Evolutionary conservation across 345 rosid species (phyloP).

Genomic region (Heritiera littoralis): DNA sequence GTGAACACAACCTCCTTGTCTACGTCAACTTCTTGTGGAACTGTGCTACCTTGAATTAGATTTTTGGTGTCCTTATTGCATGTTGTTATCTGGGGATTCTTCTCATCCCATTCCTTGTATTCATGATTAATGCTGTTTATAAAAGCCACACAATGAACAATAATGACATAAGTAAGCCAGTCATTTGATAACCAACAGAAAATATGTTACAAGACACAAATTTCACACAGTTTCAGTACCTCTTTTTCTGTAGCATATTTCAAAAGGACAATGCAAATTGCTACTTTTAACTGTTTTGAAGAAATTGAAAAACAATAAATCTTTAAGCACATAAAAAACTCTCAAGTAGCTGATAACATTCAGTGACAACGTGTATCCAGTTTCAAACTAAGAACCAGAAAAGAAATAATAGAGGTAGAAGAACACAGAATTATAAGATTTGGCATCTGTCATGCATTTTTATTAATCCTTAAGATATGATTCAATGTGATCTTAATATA

Average conservation of each 20-base stretch:
- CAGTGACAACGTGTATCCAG: neutral
- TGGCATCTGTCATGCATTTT: too few species aligned
- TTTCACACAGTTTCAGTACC: neutral
- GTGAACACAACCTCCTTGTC: slow-evolving; percentile 83
- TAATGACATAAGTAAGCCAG: neutral
- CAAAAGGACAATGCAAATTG: neutral
- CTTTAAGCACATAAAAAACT: neutral
- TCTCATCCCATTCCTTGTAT: slow-evolving; percentile 85
- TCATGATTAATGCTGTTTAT: slow-evolving; percentile 79
- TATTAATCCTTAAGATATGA: too few species aligned
- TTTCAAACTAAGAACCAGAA: neutral
- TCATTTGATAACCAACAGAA: neutral
- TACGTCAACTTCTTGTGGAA: slow-evolving; percentile 82
- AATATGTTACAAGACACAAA: neutral
- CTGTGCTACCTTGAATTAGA: slow-evolving; percentile 79
- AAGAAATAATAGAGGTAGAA: too few species aligned
- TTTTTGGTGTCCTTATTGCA: slow-evolving; percentile 89
- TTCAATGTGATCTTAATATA: too few species aligned
- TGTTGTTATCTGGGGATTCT: slow-evolving; percentile 77
- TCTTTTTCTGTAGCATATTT: neutral
- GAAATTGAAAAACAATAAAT: neutral
- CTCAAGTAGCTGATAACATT: neutral
- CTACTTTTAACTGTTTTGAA: neutral
- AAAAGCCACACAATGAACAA: slow-evolving; percentile 20
- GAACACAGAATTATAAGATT: too few species aligned